Evolutionary conservation across 345 rosid species (phyloP).

Genomic region (Hevea brasiliensis): DNA sequence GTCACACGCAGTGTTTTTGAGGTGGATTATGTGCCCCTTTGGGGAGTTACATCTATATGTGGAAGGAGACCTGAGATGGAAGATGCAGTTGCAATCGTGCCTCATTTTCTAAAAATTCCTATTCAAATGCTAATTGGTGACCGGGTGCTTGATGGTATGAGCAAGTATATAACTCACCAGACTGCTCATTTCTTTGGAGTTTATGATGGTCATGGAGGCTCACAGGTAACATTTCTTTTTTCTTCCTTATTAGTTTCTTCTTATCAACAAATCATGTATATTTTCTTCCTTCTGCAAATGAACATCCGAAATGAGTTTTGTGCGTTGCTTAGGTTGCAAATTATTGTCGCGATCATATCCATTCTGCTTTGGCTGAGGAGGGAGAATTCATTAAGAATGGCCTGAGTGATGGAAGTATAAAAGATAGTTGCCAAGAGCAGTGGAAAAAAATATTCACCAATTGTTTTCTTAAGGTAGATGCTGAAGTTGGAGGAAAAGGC

Average conservation of each 20-base stretch:
- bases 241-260: neutral
- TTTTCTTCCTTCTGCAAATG: neutral
- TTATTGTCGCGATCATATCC: constrained; percentile 73
- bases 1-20: constrained; percentile 77
- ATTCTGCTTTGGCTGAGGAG: constrained; percentile 69
- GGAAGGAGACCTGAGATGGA: constrained; percentile 99
- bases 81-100: constrained; percentile 72
- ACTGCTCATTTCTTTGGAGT: constrained; percentile 89
- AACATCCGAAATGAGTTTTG: constrained; percentile 13
- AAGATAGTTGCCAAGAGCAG: constrained; percentile 63
- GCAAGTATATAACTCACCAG: constrained; percentile 52
- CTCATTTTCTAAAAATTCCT: constrained; percentile 64
- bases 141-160: constrained; percentile 53
- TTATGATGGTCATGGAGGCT: constrained; percentile 98
- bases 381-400: constrained; percentile 47
- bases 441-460: constrained; percentile 79
- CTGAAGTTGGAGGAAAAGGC: constrained; percentile 66
- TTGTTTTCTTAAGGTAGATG: constrained; percentile 76
- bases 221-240: constrained; percentile 51
- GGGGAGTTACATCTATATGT: constrained; percentile 78
- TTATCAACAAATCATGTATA: neutral
- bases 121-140: constrained; percentile 74
- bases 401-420: constrained; percentile 41
- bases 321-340: constrained; percentile 70
- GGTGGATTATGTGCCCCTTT: constrained; percentile 80